Base-by-base conservation (phyloP, 2,329 filamentous ascomycete species). In the Trichophyton simii region DNA sequence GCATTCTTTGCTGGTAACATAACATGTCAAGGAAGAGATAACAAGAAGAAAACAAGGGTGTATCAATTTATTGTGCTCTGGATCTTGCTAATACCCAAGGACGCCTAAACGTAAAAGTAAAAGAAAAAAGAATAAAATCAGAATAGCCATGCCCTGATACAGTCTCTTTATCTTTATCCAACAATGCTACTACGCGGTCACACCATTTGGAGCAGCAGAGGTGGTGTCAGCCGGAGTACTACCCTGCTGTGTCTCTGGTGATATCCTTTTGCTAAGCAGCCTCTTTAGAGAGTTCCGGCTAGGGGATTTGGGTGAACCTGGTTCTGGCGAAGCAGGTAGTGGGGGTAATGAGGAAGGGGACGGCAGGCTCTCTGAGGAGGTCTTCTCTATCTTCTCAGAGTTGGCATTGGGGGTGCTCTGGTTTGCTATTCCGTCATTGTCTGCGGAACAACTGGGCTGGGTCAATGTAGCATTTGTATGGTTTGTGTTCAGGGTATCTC, bases 51-150 rank as follows among this genome's bases (percentile, higher is more conserved):
- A 22, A 55, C 50, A 55, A 38, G 9, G 28, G 28, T 55, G 28
- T 55, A 50, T 36, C 50, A 55, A 55, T 55, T 55, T 55, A 55
- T 55, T 55, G 50, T 55, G 28, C 20, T 25, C 34, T 55, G 28
- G n/a, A 55, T 55, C 28, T 28, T 28, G 15, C 31, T 55, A 36
- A 55, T 15, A 36, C 50, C 50, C 34, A 38, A 55, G 50, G 7
- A 55, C 50, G 50, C 50, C 50, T 55, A 36, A 44, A 22, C 22
- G 22, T 22, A 22, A 22, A 22, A 22, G 22, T 22, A 22, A 22
- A 22, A 22, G 20, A 34, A 13, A 7, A 38, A 13, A 31, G 6
- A 7, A 34, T 18, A 13, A 38, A 38, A 38, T 38, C 28, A 28
- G 34, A 55, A 55, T 55, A n/a, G 3, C 13, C 28, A 55, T 34